Evolutionary conservation across 257 asterid species (phyloP), one percentile per base, ranked within the genome.

Genomic region (Primulina huaijiensis): DNA sequence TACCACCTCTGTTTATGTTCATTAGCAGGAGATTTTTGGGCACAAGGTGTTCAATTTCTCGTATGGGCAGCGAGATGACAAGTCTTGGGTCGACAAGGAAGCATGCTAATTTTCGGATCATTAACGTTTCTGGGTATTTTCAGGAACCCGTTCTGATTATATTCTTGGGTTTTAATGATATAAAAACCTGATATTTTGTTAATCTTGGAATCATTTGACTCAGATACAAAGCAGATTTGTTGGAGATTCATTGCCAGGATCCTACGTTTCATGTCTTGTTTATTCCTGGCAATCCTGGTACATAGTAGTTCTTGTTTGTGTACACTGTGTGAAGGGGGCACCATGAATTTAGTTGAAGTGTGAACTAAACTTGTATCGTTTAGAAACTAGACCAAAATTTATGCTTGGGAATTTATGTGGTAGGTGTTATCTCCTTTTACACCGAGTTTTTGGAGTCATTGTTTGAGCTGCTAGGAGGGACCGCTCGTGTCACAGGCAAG

Each of bases 281-380:
- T 67, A 79, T 90, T 62, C 97, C 99, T 56, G 99, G 99, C 56
- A 93, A 93, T 77, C 99, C 99, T 14, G 99, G 99, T 93, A 74
- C 61, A 71, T 75, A 8, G 31, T 61, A 11, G 16, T 17, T 66
- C 56, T 35, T 3, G 3, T 57, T 25, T 34, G 27, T 50, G 50
- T 53, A 21, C 46, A 21, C 19, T 38, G n/a, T 68, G 9, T 46
- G 40, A 16, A 64, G 52, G 70, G 25, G 40, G n/a, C 20, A 25
- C 19, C 55, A 12, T 12, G 12, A 5, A 46, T 12, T 46, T 46
- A 14, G 55, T 14, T 19, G 19, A 0, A 4, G 7, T 46, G 55
- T 14, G 55, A 14, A 14, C 7, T 46, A 46, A 40, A 40, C 17
- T 40, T 74, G n/a, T 3, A 8, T 52, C 40, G 35, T 11, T 63